phyloP scores from a whole-genome alignment of 176 grass and related monocot species.

The Triticum turgidum region DNA sequence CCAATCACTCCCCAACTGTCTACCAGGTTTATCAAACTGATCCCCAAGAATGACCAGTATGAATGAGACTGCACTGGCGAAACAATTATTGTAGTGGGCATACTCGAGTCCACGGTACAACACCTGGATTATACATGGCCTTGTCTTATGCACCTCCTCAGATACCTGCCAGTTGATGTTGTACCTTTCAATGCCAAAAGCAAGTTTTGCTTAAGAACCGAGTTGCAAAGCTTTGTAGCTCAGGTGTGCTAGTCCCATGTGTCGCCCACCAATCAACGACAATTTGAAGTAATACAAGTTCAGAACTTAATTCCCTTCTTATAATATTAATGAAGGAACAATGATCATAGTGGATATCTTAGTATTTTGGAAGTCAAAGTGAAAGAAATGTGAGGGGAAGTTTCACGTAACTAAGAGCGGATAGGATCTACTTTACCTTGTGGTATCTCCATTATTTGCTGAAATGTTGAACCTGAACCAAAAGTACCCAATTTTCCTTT shows the following conservation, averaged over 20 bases:
- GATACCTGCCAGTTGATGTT: too few relatives aligned
- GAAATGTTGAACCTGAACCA: conserved; percentile 26
- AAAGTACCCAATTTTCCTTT: conserved; percentile 41
- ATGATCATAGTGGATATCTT: not conserved
- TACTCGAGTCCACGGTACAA: too few relatives aligned
- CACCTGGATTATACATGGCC: too few relatives aligned
- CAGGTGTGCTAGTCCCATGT: not conserved
- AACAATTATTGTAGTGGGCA: too few relatives aligned
- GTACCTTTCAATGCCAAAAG: not conserved
- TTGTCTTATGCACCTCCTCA: too few relatives aligned
- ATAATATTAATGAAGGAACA: not conserved
- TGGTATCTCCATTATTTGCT: conserved; percentile 36
- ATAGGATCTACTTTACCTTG: conserved; percentile 51
- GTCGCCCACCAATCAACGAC: not conserved
- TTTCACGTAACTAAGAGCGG: not conserved
- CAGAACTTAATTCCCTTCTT: not conserved
- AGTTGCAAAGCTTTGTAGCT: not conserved
- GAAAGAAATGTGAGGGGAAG: not conserved
- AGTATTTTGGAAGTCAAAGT: not conserved
- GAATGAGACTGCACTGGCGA: too few relatives aligned
- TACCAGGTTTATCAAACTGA: too few relatives aligned
- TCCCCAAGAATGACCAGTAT: too few relatives aligned
- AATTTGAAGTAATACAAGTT: not conserved
- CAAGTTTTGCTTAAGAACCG: not conserved
- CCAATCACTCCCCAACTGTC: too few relatives aligned